Evolutionary conservation across 192 early-diverging fungal species (phyloP), one percentile per base, ranked within the genome.

Genomic region (Radiomyces spectabilis): DNA sequence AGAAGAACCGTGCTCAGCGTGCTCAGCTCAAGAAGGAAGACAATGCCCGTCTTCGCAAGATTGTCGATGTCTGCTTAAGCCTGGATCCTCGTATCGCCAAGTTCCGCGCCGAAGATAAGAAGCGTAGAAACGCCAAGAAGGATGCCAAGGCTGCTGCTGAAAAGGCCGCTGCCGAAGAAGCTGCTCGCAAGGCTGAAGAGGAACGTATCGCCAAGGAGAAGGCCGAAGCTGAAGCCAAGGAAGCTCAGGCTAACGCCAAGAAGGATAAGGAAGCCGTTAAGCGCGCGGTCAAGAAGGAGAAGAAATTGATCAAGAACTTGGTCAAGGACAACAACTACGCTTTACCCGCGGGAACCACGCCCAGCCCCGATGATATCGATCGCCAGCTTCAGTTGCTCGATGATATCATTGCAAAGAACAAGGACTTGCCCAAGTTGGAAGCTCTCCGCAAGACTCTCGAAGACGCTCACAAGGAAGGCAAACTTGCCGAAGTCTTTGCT

Each of bases 1-100:
- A 81, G 61, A 94, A 95, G 82, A 99, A 99, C 85, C 80, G 82
- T 71, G 86, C 90, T 69, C 86, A 89, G 68, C 85, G 97, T 35
- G 80, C 86, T 37, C 84, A 86, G 63, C 80, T 77, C 55, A 98
- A 99, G 89, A 99, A 97, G 81, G 93, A 97, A 69, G 97, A 99
- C 77, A 95, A 84, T 67, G 78, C 85, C 55, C 85, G 97, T 57
- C 61, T 97, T 22, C 83, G 81, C 64, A 79, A 79, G 41, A 71
- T 97, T 49, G 91, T 95, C 31, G 93, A 71, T 61, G 57, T 38
- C 27, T 92, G 92, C 34, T 63, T 95, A 48, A 74, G 75, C 56
- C 38, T 79, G 29, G 97, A 99, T 71, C 95, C 95, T 42, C 88
- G 97, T 53, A 92, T 98, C 74, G 76, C 74, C 47, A 55, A 74